Evolutionary conservation across 306 rosid genomes (phyloP), one percentile per base, ranked within the genome.

Genomic region (Sechiopsis laciniata): DNA sequence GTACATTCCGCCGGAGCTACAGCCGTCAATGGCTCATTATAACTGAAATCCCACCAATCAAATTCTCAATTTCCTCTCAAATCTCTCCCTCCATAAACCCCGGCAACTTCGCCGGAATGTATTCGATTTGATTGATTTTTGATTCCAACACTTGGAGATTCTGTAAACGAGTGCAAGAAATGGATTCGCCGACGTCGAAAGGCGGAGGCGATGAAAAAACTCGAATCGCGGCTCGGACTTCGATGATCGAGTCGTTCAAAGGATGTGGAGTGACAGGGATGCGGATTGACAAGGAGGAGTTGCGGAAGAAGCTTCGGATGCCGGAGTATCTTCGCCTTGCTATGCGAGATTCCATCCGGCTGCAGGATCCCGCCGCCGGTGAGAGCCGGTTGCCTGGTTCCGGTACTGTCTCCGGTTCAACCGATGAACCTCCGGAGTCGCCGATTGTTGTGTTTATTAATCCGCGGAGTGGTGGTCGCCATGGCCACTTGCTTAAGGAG

Each of bases 391-490:
- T 80, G 45, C 75, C 72, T 9, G 78, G 66, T 56, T 72, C 46
- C 58, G 71, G 7, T 42, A 61, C 71, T 65, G 53, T 66, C 55
- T 68, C 71, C 40, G 80, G 59, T 11, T 40, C 67, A 0, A 10
- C 35, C 37, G 21, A 53, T 5, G 69, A 45, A 5, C 21, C 87
- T 42, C 93, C 97, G 10, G 78, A 78, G 26, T 67, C 78, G 46
- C 97, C 97, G 11, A 84, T 89, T 88, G 96, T 95, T 0, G 96
- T 89, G 40, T 95, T 95, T 71, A 95, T 95, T 67, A 91, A 95
- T 29, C 51, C 90, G 3, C 78, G 56, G 53, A 95, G 97, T 81
- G 99, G 99, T 14, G 97, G 97, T 10, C 88, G 99, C 42, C 91
- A 86, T 54, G 97, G 97, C 3, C 95, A 89, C 4, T 81, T 78